Evolutionary conservation across 2,329 filamentous ascomycete genomes (phyloP), one percentile per base, ranked within the genome.

Genomic region (Teratosphaeria zuluensis): DNA sequence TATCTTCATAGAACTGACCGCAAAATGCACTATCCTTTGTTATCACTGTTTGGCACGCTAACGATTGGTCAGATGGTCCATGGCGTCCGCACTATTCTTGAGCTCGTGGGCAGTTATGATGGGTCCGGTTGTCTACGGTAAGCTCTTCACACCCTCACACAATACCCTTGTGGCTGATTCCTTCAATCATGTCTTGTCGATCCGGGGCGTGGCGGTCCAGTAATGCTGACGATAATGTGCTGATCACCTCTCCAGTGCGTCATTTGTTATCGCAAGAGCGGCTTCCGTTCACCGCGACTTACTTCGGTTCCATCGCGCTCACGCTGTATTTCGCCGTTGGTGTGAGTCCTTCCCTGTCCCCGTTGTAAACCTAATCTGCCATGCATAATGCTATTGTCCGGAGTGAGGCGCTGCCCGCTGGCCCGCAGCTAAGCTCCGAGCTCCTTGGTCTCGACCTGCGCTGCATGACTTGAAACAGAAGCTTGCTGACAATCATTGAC

Each of bases 81-180:
- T 96, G 73, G 94, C 92, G 58, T 96, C 92, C 54, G 72, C 89
- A 54, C 81, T 99, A 65, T 97, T 97, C 79, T 81, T 97, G 68
- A 83, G 85, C 66, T 96, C 92, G 66, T 99, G 94, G 82, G 91
- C 90, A 30, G 90, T 92, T 65, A 83, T 97, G 77, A 95, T 96
- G 89, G 94, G 94, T 58, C 92, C 90, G 38, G 80, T 86, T 76
- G 81, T 85, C 66, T 99, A 97, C 74, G 74, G 78, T 77, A 70
- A 74, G 75, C 69, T 19, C 42, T 57, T 8, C 54, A 42, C 33
- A 53, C 42, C 53, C 28, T 21, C 30, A n/a, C 16, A 16, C 33
- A 28, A 55, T 46, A 35, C 32, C 51, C 42, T 42, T 14, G n/a
- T 48, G 32, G 19, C 46, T 51, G 12, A 14, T 54, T 38, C 53